phyloP scores from a whole-genome alignment of 495 filamentous ascomycete genomes.

The Penicillium herquei region DNA sequence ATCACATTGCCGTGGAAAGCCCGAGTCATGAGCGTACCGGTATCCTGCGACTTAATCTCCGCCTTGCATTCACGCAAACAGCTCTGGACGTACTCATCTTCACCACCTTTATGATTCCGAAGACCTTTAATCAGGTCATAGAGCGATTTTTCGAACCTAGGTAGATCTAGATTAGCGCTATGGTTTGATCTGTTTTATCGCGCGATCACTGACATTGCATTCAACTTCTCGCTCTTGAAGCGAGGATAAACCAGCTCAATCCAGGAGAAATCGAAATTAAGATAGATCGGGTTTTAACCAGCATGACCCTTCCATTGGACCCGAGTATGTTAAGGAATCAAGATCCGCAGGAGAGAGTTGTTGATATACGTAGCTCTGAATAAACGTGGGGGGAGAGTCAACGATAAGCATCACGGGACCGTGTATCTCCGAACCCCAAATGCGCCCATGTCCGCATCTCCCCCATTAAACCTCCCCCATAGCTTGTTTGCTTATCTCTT shows the following conservation, averaged over 20 bases:
- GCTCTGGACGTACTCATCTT: conserved; percentile 89
- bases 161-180: conserved; percentile 4
- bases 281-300: background rate
- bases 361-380: background rate
- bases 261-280: background rate
- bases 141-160: conserved; percentile 98
- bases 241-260: background rate
- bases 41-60: conserved; percentile 86
- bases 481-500: background rate
- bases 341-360: background rate
- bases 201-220: conserved; percentile 3
- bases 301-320: background rate
- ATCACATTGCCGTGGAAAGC: background rate
- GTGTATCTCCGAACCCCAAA: background rate
- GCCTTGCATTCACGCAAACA: conserved; percentile 90
- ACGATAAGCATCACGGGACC: conserved; percentile 11
- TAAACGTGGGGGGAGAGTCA: conserved; percentile 2
- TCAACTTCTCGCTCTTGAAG: background rate
- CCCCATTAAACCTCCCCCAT: background rate
- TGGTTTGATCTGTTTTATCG: background rate
- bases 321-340: background rate
- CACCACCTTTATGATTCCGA: conserved; percentile 87
- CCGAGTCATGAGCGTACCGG: conserved; percentile 55
- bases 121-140: conserved; percentile 98
- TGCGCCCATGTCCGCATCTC: background rate